A percentile compares a stretch with the other conserved stretches of the same genome.
phyloP scores from a whole-genome alignment of 257 asterid species.

The Penstemon davidsonii region DNA sequence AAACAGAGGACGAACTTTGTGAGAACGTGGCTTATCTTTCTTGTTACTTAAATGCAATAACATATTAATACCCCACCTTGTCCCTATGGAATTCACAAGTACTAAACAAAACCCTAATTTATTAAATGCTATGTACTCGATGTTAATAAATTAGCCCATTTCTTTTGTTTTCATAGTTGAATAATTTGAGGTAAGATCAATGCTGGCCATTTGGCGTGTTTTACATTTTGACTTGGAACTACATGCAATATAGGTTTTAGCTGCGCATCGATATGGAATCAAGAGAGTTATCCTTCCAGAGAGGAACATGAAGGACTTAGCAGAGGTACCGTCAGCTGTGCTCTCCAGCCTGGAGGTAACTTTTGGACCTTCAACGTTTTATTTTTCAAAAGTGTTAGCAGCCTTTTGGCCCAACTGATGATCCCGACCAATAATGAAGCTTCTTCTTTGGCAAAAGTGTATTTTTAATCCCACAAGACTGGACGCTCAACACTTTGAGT shows the following conservation, averaged over 20 bases:
- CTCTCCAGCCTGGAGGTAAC: conserved; percentile 83
- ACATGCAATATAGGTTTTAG: conserved; percentile 70
- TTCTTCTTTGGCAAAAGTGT: too few relatives aligned
- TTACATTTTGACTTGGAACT: conserved; percentile 8
- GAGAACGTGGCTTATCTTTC: neutral
- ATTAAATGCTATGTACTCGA: neutral
- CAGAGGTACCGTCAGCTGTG: conserved; percentile 90
- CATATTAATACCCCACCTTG: neutral
- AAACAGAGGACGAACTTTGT: neutral
- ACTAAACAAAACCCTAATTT: neutral
- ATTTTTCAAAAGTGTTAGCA: conserved; percentile 15
- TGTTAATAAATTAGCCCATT: neutral
- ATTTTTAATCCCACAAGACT: too few relatives aligned
- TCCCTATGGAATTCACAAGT: neutral
- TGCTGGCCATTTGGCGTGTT: neutral
- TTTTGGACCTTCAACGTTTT: conserved; percentile 1
- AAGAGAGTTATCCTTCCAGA: conserved; percentile 95
- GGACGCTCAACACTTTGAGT: too few relatives aligned
- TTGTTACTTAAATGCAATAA: neutral
- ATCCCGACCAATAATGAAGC: neutral
- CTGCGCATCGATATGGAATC: conserved; percentile 92
- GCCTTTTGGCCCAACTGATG: neutral
- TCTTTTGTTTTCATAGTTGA: neutral
- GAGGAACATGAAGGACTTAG: conserved; percentile 91
- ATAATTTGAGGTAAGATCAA: conserved; percentile 13